Evolutionary conservation across 2,329 filamentous ascomycete genomes (phyloP).

Genomic region (Venturia oleaginea): DNA sequence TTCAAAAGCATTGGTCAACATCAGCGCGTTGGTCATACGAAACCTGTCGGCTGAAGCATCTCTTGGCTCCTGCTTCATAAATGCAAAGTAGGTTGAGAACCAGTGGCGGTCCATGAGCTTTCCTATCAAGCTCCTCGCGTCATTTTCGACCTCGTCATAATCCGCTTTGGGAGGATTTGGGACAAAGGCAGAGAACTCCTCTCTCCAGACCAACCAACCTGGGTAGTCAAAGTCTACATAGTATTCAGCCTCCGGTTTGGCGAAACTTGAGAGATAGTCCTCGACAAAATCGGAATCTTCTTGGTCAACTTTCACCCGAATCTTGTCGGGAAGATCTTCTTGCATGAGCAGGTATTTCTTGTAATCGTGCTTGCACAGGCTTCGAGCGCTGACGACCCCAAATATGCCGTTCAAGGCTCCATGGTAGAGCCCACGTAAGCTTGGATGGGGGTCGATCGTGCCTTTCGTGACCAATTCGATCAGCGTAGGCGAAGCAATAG

Average conservation of each 20-base stretch:
- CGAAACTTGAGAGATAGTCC: conserved; percentile 69
- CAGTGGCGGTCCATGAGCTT: conserved; percentile 70
- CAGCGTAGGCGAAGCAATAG: conserved; percentile 70
- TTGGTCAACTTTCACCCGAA: conserved; percentile 55
- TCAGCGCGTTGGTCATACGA: conserved; percentile 75
- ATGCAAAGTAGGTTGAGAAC: conserved; percentile 82
- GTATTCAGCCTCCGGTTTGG: conserved; percentile 68
- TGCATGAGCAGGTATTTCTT: conserved; percentile 76
- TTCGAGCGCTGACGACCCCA: conserved; percentile 77
- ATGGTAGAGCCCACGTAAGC: conserved; percentile 70
- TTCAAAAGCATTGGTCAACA: conserved; percentile 84
- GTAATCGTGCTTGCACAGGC: conserved; percentile 77
- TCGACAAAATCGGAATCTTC: conserved; percentile 71
- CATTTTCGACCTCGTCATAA: conserved; percentile 74
- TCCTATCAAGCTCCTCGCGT: conserved; percentile 70
- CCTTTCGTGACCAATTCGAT: conserved; percentile 75
- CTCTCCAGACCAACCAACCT: conserved; percentile 94
- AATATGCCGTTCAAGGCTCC: conserved; percentile 69
- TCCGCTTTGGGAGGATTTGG: conserved; percentile 60
- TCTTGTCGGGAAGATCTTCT: conserved; percentile 67
- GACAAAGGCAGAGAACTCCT: conserved; percentile 71
- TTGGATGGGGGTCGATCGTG: conserved; percentile 83
- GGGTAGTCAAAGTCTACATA: conserved; percentile 88
- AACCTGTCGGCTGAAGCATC: conserved; percentile 77
- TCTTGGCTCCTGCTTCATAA: conserved; percentile 90